Percentiles rank a stretch among this genome's conserved stretches.
Evolutionary conservation across 2,329 filamentous ascomycete species (phyloP).

Genomic region (Rhytidhysteron rufulum): DNA sequence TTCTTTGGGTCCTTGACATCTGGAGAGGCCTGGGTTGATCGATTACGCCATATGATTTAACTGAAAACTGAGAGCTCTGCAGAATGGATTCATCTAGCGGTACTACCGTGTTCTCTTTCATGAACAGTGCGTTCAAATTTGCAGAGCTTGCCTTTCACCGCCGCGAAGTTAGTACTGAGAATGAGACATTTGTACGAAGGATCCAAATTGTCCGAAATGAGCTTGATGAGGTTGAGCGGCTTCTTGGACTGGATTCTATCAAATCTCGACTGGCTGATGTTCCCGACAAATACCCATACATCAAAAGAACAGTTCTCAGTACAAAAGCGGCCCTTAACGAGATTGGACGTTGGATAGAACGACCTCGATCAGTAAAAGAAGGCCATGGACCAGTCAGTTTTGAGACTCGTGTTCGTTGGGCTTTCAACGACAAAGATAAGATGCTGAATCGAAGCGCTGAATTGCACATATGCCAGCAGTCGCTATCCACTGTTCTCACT

Average conservation of each 20-base stretch:
- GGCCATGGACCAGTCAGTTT: slow-evolving; percentile 15
- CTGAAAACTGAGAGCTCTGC: too few relatives aligned
- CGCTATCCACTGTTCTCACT: slow-evolving; percentile 18
- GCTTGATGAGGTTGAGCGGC: slow-evolving; percentile 17
- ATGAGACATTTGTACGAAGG: slow-evolving; percentile 20
- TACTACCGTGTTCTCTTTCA: slow-evolving; percentile 13
- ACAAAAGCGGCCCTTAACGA: slow-evolving; percentile 18
- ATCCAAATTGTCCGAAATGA: slow-evolving; percentile 21
- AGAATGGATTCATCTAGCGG: too few relatives aligned
- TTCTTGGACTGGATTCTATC: slow-evolving; percentile 11
- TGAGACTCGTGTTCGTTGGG: slow-evolving; percentile 17
- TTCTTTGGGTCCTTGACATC: not conserved
- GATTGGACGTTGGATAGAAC: slow-evolving; percentile 22
- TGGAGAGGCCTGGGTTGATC: not conserved
- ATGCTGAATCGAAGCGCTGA: slow-evolving; percentile 17
- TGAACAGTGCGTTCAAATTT: slow-evolving; percentile 20
- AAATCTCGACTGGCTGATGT: slow-evolving; percentile 9
- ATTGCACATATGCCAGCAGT: slow-evolving; percentile 20
- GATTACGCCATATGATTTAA: too few relatives aligned
- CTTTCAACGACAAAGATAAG: slow-evolving; percentile 20
- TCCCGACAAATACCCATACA: slow-evolving; percentile 17
- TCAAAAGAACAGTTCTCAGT: slow-evolving; percentile 14
- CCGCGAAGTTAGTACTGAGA: slow-evolving; percentile 19
- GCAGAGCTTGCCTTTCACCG: slow-evolving; percentile 18
- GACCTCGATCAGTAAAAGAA: slow-evolving; percentile 14